Evolutionary conservation across 352 stramenopile genomes (phyloP).

Genomic region (Pythium brassicae): DNA sequence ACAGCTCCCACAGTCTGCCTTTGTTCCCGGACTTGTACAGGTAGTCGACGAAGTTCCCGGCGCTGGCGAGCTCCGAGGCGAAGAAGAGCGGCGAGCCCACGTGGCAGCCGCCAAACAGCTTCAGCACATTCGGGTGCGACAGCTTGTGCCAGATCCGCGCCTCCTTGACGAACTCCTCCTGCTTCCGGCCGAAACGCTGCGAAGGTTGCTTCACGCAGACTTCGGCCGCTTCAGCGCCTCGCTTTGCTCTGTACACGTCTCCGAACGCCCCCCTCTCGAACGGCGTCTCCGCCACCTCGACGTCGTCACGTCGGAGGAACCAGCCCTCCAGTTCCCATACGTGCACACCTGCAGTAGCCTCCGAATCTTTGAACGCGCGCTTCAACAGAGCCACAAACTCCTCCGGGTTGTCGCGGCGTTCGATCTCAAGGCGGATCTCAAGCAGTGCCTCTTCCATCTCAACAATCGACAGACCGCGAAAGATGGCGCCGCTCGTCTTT

Average conservation of each 20-base stretch:
- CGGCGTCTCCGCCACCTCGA: conserved; percentile 5
- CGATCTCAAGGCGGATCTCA: conserved; percentile 14
- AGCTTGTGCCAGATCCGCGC: conserved; percentile 24
- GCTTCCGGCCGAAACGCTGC: background rate
- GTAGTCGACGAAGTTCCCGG: conserved; percentile 35
- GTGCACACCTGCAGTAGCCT: background rate
- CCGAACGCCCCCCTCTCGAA: conserved; percentile 12
- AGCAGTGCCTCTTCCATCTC: background rate
- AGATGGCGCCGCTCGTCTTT: conserved; percentile 11
- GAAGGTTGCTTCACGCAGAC: conserved; percentile 28
- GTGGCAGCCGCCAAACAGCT: conserved; percentile 28
- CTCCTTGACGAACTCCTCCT: conserved; percentile 20
- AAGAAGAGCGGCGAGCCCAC: conserved; percentile 15
- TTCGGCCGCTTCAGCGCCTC: conserved; percentile 3
- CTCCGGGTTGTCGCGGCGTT: background rate
- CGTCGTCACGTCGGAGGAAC: conserved; percentile 2
- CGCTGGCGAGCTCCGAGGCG: conserved; percentile 31
- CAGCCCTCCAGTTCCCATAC: background rate
- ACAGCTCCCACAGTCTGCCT: conserved; percentile 15
- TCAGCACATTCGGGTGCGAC: conserved; percentile 21
- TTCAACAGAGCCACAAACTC: conserved; percentile 8
- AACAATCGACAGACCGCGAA: background rate
- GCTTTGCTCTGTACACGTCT: conserved; percentile 14
- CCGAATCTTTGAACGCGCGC: conserved; percentile 4
- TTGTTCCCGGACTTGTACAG: conserved; percentile 17